A percentile compares a stretch with the other conserved stretches of the same genome.
Conservation (phyloP, 495 filamentous ascomycete species). For the Daldinia grandis region DNA sequence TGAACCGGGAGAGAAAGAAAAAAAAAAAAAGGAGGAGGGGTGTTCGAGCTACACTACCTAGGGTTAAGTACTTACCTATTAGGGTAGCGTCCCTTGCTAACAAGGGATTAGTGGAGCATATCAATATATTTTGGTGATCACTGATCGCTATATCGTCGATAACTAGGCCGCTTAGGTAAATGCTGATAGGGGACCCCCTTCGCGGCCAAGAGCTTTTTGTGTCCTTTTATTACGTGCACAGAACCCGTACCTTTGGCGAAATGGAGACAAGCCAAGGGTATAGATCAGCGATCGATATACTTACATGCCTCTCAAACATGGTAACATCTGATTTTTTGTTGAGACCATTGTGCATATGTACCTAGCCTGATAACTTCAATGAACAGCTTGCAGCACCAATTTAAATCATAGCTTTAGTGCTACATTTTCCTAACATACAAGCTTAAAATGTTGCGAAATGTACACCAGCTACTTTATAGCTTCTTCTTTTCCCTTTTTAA, state of each 20-base stretch:
- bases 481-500: neutral
- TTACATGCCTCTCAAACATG: neutral
- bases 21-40: conserved; percentile 25
- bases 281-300: conserved; percentile 4
- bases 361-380: neutral
- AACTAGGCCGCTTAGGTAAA: neutral
- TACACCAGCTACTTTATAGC: conserved; percentile 8
- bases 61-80: conserved; percentile 27
- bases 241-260: neutral
- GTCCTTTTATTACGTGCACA: neutral
- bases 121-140: neutral
- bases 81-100: conserved; percentile 8
- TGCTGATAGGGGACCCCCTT: neutral
- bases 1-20: conserved; percentile 15
- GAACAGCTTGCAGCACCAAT: neutral
- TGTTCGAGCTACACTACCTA: conserved; percentile 20
- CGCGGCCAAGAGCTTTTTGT: neutral
- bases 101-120: conserved; percentile 24
- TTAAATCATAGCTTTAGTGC: conserved; percentile 1
- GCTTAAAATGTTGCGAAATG: conserved; percentile 14
- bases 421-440: neutral
- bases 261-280: conserved; percentile 2
- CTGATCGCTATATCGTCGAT: neutral
- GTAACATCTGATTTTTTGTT: conserved; percentile 24
- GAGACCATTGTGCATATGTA: conserved; percentile 15